A percentile compares a stretch with the other conserved stretches of the same genome.
These are phyloP conservation scores for Kodamaea anthophila DNA, from an alignment of 1,139 yeast species.

Conservation along the genomic window DNA sequence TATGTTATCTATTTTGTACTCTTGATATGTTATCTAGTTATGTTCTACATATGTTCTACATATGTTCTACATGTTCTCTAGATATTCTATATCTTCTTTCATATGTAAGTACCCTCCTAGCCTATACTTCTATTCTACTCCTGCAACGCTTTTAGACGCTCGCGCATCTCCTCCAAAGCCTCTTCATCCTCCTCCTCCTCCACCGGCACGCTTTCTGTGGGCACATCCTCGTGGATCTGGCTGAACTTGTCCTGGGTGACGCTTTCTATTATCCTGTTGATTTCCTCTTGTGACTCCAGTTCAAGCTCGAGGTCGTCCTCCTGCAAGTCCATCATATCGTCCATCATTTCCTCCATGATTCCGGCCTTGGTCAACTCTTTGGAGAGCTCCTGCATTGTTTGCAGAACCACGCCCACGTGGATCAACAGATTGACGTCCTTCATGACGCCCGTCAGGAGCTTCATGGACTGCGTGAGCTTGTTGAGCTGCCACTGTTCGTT, in stretches of 20 bases:
- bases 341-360: constrained; percentile 91
- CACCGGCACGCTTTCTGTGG: constrained; percentile 22
- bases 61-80: too few relatives aligned
- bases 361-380: constrained; percentile 90
- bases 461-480: constrained; percentile 78
- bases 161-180: constrained; percentile 80
- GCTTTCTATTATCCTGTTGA: constrained; percentile 42
- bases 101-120: too few relatives aligned
- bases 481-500: constrained; percentile 89
- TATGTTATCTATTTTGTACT: too few relatives aligned
- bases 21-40: too few relatives aligned
- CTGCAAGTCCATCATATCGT: constrained; percentile 74
- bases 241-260: constrained; percentile 40
- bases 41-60: too few relatives aligned
- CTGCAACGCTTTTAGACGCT: constrained; percentile 80
- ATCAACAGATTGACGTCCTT: constrained; percentile 79
- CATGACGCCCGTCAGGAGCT: constrained; percentile 76
- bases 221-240: constrained; percentile 39
- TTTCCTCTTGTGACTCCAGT: constrained; percentile 67
- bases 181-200: constrained; percentile 57
- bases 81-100: too few relatives aligned
- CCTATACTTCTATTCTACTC: constrained; percentile 29
- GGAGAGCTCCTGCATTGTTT: constrained; percentile 81
- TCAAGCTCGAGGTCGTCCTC: constrained; percentile 49
- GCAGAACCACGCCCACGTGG: constrained; percentile 71